Base-by-base conservation (phyloP, 768 basidiomycete genomes). In the Suillus tomentosus region DNA sequence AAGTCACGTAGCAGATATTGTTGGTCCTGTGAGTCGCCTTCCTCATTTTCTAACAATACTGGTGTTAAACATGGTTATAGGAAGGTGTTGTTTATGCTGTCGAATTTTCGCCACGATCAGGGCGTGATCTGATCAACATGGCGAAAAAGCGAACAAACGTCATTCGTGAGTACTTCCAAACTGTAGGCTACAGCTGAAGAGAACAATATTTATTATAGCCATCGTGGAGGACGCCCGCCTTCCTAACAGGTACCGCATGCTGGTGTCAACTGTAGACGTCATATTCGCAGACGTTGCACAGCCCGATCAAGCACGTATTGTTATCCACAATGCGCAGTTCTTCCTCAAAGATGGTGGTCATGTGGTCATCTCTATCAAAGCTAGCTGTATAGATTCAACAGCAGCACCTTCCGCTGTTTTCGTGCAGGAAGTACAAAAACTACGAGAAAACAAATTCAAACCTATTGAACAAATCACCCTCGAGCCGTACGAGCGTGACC, bases 121-220 rank as follows among this genome's bases (percentile, higher is more conserved):
- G 97, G 42, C 93, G 97, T 78, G 97, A 99, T 79, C 80, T 99
- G 66, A 97, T 99, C 70, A 92, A 92, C 80, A 99, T 99, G 97
- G 96, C 97, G 40, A 98, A 99, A 81, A 98, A 97, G 80, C 86
- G 97, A 65, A 99, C 97, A 68, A 99, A 99, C 77, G 95, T 99
- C 68, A 96, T 99, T 72, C 97, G 95, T 96, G 79, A 64, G 92
- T 84, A 3, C 39, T 42, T 57, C 10, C 34, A 6, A 15, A 10
- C 31, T 61, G 27, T 60, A 13, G 48, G 60, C 64, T 58, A 19
- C 60, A 7, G 43, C 37, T 55, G 11, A n/a, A 6, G 19, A n/a
- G 63, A 59, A 62, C 57, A 56, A 42, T 9, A 50, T 62, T 22
- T 58, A 59, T 24, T 68, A 5, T 61, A 95, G 92, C 96, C 47